Percentiles rank a stretch among this genome's conserved stretches.
phyloP scores from a whole-genome alignment of 108 stramenopile genomes.

The Skeletonema tropicum region DNA sequence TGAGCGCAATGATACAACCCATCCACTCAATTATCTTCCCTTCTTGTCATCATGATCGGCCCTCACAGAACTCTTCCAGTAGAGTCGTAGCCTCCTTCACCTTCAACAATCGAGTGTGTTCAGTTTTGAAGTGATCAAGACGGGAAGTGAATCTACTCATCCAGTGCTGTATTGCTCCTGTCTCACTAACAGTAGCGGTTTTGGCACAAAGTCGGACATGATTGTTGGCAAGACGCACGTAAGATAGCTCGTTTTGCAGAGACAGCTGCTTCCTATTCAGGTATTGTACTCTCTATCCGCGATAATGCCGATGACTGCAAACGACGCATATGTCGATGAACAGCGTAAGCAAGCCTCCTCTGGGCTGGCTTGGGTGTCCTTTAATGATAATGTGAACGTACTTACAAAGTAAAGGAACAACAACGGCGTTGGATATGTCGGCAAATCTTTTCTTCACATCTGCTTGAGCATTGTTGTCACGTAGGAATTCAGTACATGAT shows the following conservation, averaged over 20 bases:
- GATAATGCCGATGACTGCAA: not conserved
- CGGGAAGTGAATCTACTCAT: not conserved
- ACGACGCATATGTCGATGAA: too few relatives aligned
- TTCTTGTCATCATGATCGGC: not conserved
- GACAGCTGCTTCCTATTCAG: not conserved
- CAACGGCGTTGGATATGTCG: too few relatives aligned
- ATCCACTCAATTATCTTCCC: too few relatives aligned
- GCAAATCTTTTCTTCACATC: too few relatives aligned
- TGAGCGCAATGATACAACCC: constrained; percentile 42
- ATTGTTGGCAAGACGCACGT: not conserved
- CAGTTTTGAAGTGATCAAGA: not conserved
- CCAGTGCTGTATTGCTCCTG: too few relatives aligned
- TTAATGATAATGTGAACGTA: too few relatives aligned
- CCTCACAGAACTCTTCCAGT: not conserved
- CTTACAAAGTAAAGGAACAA: too few relatives aligned
- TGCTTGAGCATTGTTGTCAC: too few relatives aligned
- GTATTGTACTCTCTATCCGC: not conserved
- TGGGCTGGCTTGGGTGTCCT: too few relatives aligned
- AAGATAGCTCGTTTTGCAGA: not conserved
- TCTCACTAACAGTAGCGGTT: not conserved
- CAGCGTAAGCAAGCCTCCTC: too few relatives aligned
- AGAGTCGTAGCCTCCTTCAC: not conserved
- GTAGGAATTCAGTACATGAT: too few relatives aligned
- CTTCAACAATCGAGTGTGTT: not conserved
- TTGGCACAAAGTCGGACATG: too few relatives aligned